These are phyloP conservation scores for Symbiodinium natans DNA, from an alignment of 73 alveolate genomes.

Conservation along the genomic window DNA sequence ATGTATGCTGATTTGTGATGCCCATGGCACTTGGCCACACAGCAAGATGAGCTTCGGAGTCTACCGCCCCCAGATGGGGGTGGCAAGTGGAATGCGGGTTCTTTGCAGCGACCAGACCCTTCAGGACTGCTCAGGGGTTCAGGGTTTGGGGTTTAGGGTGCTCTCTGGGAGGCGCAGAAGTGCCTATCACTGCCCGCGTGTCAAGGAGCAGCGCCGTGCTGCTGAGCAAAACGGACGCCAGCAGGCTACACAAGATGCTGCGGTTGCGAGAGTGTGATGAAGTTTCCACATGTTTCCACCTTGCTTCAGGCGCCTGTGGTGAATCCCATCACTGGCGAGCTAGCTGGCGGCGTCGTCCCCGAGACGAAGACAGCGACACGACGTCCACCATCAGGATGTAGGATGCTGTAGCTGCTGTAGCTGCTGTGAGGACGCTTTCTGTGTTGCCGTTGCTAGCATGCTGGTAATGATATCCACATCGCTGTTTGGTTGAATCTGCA, in stretches of 20 bases:
- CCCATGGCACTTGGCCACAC: too few relatives aligned
- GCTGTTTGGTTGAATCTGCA: too few relatives aligned
- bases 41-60: slow-evolving; percentile 79
- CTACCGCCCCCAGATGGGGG: slow-evolving; percentile 93
- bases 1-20: too few relatives aligned
- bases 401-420: too few relatives aligned
- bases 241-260: background rate
- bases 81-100: slow-evolving; percentile 88
- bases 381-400: background rate
- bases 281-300: background rate
- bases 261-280: background rate
- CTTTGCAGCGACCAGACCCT: slow-evolving; percentile 75
- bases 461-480: too few relatives aligned
- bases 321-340: slow-evolving; percentile 85
- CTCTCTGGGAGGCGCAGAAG: slow-evolving; percentile 38
- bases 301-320: background rate
- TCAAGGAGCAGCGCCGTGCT: slow-evolving; percentile 65
- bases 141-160: background rate
- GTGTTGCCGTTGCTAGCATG: too few relatives aligned
- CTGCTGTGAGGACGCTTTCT: too few relatives aligned
- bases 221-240: slow-evolving; percentile 59
- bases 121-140: slow-evolving; percentile 11
- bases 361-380: background rate
- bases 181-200: too few relatives aligned
- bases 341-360: background rate